Base-by-base conservation (phyloP, 805 yeast genomes). In the Yamadazyma nakazawae region DNA sequence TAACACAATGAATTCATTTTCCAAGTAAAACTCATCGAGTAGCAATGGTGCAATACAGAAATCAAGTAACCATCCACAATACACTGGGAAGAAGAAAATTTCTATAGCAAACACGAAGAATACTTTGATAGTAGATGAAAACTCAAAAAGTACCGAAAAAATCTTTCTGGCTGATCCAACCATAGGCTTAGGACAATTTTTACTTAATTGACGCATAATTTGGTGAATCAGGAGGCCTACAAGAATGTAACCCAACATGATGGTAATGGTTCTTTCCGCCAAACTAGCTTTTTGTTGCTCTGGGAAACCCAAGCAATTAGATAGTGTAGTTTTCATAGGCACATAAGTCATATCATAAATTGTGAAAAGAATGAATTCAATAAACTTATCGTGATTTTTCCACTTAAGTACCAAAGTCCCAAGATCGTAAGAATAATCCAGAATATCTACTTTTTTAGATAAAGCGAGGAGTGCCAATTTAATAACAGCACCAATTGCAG, bases 51-150 rank as follows among this genome's bases (percentile, higher is more conserved):
- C 70, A 3, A 83, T 52, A 2, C 89, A 83, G 48, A 85, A 68
- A 54, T 85, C 91, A 24, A 92, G 62, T 58, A 89, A 76, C 53
- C 80, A 64, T 1, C 99, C 99, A 58, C 97, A 90, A 55, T 81
- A 81, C 0, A 86, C 73, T 1, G 99, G 99, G 68, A 94, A 92
- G 6, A 84, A 70, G n/a, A 86, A 74, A 42, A 90, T 75, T 61
- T 94, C 99, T 40, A 88, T 76, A 5, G 83, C 76, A 58, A 91
- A 85, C 21, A 94, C 76, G 11, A 78, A 56, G 47, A 88, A 79
- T 12, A 92, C 95, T 61, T 91, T 92, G 19, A 82, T 57, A 2
- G 95, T 82, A 30, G 84, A 75, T 17, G 74, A 66, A 9, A 81
- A 51, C 48, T 81, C 84, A 56, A 82, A 78, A 25, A 84, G 58